phyloP scores from a whole-genome alignment of 495 filamentous ascomycete genomes.

The Talaromyces wortmannii region DNA sequence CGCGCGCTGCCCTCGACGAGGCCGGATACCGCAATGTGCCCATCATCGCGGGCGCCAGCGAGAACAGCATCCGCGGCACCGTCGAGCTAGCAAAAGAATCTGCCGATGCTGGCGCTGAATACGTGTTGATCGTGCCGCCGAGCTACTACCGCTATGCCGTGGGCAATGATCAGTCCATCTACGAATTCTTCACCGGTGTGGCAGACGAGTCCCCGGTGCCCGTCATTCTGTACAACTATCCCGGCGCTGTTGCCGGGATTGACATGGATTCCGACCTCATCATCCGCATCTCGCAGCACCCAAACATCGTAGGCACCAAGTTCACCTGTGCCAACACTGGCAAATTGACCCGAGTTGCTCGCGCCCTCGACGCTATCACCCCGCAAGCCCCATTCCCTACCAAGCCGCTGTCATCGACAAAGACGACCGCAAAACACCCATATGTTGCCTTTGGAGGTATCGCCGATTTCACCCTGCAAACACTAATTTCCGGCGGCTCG shows the following conservation, averaged over 20 bases:
- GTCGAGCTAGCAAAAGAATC: constrained; percentile 66
- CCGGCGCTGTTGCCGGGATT: constrained; percentile 82
- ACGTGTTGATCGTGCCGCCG: constrained; percentile 70
- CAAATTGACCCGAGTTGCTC: constrained; percentile 79
- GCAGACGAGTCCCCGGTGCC: constrained; percentile 71
- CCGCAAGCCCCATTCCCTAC: constrained; percentile 35
- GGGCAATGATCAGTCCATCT: constrained; percentile 65
- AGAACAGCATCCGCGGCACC: constrained; percentile 71
- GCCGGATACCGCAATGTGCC: constrained; percentile 70
- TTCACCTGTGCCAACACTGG: constrained; percentile 90
- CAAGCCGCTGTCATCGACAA: constrained; percentile 19
- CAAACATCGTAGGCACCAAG: constrained; percentile 82
- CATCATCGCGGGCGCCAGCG: constrained; percentile 75
- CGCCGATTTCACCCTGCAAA: constrained; percentile 82
- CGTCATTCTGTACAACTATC: constrained; percentile 87
- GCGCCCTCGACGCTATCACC: constrained; percentile 66
- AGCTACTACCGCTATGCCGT: constrained; percentile 77
- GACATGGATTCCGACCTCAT: constrained; percentile 89
- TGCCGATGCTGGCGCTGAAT: constrained; percentile 67
- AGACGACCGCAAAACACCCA: constrained; percentile 38
- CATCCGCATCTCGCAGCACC: constrained; percentile 71
- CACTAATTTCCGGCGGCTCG: constrained; percentile 68
- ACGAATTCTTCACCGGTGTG: constrained; percentile 69
- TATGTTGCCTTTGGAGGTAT: constrained; percentile 89
- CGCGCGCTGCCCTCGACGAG: constrained; percentile 73